Evolutionary conservation across 1,284 basidiomycete species (phyloP).

Genomic region (Rhodotorula sp.): DNA sequence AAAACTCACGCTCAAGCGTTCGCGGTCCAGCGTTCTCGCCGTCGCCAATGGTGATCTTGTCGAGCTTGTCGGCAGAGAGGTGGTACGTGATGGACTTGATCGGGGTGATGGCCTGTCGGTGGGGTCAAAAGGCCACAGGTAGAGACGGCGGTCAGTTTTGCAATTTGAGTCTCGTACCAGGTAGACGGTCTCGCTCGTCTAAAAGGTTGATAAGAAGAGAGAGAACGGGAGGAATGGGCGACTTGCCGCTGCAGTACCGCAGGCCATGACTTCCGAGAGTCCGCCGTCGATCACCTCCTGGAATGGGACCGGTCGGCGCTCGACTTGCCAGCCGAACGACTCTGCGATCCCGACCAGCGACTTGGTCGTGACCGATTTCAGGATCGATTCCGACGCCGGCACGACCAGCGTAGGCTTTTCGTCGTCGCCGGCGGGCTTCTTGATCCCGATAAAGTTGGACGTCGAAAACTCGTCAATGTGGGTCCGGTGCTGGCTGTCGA

Average conservation of each 20-base stretch:
- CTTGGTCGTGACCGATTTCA: constrained; percentile 44
- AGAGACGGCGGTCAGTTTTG: too few relatives aligned
- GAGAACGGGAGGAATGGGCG: too few relatives aligned
- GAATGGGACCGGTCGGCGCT: constrained; percentile 47
- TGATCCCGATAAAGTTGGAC: constrained; percentile 48
- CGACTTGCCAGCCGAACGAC: constrained; percentile 48
- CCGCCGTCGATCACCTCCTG: constrained; percentile 37
- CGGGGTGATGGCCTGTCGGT: constrained; percentile 46
- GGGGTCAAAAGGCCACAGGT: background rate
- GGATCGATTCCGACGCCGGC: constrained; percentile 41
- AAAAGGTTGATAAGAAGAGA: too few relatives aligned
- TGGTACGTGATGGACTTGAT: constrained; percentile 49
- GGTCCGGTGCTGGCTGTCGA: constrained; percentile 45
- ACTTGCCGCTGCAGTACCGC: constrained; percentile 38
- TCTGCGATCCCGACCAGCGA: constrained; percentile 44
- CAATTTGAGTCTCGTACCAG: too few relatives aligned
- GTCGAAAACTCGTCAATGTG: constrained; percentile 49
- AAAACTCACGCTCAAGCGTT: constrained; percentile 12
- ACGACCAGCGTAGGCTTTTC: constrained; percentile 38
- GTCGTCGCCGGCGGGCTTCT: constrained; percentile 19
- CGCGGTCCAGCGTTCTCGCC: constrained; percentile 47
- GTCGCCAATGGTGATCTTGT: constrained; percentile 48
- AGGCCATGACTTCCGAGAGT: constrained; percentile 42
- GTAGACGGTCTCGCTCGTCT: too few relatives aligned
- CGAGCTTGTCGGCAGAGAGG: constrained; percentile 41